Evolutionary conservation across 2,329 filamentous ascomycete genomes (phyloP).

Genomic region (Rhynchosporium graminicola): DNA sequence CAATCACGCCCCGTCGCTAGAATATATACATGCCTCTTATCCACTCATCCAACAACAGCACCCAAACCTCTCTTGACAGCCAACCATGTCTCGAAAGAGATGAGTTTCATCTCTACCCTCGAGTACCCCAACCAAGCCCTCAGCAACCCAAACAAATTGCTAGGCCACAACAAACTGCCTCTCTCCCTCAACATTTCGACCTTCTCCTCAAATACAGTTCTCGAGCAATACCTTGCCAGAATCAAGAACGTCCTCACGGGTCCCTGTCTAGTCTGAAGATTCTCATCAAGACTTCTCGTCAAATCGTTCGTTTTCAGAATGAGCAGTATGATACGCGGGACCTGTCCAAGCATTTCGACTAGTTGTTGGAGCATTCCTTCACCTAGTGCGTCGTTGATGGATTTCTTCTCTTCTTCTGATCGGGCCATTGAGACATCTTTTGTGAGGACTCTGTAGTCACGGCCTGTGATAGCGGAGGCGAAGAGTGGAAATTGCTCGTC

Average conservation of each 20-base stretch:
- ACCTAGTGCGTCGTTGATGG: constrained; percentile 80
- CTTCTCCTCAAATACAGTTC: constrained; percentile 66
- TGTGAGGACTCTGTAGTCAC: constrained; percentile 79
- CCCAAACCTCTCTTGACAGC: constrained; percentile 49
- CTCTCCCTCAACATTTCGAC: constrained; percentile 55
- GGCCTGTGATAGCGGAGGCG: constrained; percentile 91
- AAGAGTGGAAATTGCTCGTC: constrained; percentile 94
- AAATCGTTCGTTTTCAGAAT: constrained; percentile 98
- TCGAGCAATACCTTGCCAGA: constrained; percentile 66
- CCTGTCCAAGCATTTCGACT: constrained; percentile 82
- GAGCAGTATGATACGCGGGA: constrained; percentile 87
- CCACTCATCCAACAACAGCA: constrained; percentile 16
- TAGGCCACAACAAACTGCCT: constrained; percentile 60
- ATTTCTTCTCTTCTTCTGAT: constrained; percentile 76
- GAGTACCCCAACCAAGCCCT: constrained; percentile 59
- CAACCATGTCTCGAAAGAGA: constrained; percentile 64
- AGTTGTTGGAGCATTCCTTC: constrained; percentile 88
- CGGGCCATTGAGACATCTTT: constrained; percentile 56
- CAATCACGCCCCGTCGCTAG: not conserved
- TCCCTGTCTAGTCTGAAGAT: constrained; percentile 71
- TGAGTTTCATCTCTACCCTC: constrained; percentile 63
- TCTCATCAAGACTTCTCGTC: constrained; percentile 91
- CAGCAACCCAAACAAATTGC: constrained; percentile 55
- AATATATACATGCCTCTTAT: constrained; percentile 3
- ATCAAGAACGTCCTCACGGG: constrained; percentile 68